Base-by-base conservation (phyloP, 2,329 filamentous ascomycete genomes). In the Xylariaceae sp. region DNA sequence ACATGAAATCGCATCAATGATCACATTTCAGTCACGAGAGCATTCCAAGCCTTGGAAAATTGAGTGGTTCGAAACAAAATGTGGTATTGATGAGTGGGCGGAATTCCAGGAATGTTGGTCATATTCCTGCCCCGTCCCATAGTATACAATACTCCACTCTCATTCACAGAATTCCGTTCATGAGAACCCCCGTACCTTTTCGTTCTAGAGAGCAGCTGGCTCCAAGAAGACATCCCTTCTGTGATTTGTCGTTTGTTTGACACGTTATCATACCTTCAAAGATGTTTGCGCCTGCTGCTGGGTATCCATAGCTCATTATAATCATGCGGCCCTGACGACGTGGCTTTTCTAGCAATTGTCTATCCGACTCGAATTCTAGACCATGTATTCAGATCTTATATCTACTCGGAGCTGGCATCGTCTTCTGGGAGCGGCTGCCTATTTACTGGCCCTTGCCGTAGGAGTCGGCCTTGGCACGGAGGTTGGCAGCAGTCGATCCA, bases 401-500 rank as follows among this genome's bases (percentile, higher is more conserved):
- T 48, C 51, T 53, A 52, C 50, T 57, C 47, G 44, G 48, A 48
- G 41, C 31, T 49, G 45, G 52, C 49, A 44, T 44, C 51, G 48
- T 55, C 52, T 53, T 39, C 36, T 39, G 39, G 47, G 36, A 44
- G 52, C 48, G 40, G 42, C 43, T 19, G 42, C 19, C 39, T 32
- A 44, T 65, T 78, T 84, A 86, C 71, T 86, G 82, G 63, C 76
- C 72, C 74, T 85, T 89, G 75, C 86, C 81, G 60, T 80, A 79
- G 66, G 86, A 81, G 66, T 92, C 90, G 70, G 86, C 90, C 81
- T 94, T 90, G 65, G 89, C 86, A 62, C 90, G 89, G 66, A 96
- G 87, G 75, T 90, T 89, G 70, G 89, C 83, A 63, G 90, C 87
- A 65, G 90, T 89, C 55, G 87, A 88, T 66, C 81, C 81, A 62